Conservation (phyloP, 2,329 filamentous ascomycete genomes). For the Xylaria sp. region DNA sequence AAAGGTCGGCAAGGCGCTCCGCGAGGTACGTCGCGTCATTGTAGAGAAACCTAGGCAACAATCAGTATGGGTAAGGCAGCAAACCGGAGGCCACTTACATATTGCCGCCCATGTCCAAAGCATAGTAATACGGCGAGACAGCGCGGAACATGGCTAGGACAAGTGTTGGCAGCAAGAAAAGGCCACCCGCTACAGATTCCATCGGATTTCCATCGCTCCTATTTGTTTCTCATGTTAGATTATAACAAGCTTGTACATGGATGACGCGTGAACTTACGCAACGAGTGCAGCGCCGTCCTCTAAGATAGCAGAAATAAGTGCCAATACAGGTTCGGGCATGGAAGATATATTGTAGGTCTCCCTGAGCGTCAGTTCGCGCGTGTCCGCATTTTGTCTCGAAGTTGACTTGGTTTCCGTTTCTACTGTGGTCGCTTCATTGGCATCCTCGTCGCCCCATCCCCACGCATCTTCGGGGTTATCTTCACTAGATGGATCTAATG, state of each 20-base stretch:
- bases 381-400: constrained; percentile 32
- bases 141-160: constrained; percentile 79
- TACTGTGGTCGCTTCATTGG: constrained; percentile 34
- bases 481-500: constrained; percentile 17
- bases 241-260: not conserved
- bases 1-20: constrained; percentile 56
- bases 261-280: constrained; percentile 41
- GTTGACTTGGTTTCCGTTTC: constrained; percentile 27
- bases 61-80: constrained; percentile 8
- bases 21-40: constrained; percentile 69
- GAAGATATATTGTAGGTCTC: constrained; percentile 90
- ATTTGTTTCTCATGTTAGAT: constrained; percentile 16
- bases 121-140: constrained; percentile 74
- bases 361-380: constrained; percentile 73
- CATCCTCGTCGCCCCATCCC: constrained; percentile 81
- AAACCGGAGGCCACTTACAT: constrained; percentile 52
- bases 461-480: constrained; percentile 67
- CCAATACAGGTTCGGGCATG: constrained; percentile 77
- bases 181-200: constrained; percentile 66
- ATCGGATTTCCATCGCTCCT: constrained; percentile 58
- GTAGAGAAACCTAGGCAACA: constrained; percentile 60
- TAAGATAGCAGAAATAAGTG: constrained; percentile 62
- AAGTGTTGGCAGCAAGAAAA: constrained; percentile 73
- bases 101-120: constrained; percentile 61
- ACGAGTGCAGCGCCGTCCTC: constrained; percentile 65